A percentile compares a stretch with the other conserved stretches of the same genome.
These are phyloP conservation scores for Xylaria sp. DNA, from an alignment of 2,329 filamentous ascomycete species.

Conservation along the genomic window DNA sequence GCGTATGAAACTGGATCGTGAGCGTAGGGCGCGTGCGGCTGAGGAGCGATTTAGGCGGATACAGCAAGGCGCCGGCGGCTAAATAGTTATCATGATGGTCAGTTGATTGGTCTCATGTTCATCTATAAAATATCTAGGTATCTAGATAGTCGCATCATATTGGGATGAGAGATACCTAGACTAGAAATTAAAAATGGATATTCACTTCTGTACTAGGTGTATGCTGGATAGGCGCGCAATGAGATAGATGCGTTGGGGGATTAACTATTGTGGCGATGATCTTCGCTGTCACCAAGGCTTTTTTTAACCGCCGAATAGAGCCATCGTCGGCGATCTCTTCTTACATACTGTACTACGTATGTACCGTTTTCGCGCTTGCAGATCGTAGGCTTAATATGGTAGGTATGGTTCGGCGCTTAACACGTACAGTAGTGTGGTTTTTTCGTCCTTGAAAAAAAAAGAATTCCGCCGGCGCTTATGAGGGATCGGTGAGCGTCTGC, in stretches of 20 bases:
- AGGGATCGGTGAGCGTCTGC: neutral
- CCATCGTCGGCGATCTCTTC: slow-evolving; percentile 13
- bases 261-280: slow-evolving; percentile 36
- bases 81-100: slow-evolving; percentile 18
- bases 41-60: slow-evolving; percentile 84
- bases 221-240: neutral
- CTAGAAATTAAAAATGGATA: slow-evolving; percentile 16
- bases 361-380: slow-evolving; percentile 21
- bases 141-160: neutral
- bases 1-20: slow-evolving; percentile 83
- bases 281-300: neutral
- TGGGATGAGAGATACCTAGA: neutral
- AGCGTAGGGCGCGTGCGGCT: slow-evolving; percentile 88
- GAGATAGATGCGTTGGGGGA: neutral
- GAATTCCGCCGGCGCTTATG: neutral
- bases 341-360: neutral
- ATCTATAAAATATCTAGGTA: neutral
- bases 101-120: neutral
- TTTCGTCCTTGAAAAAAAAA: neutral
- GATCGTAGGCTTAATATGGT: neutral
- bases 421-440: neutral
- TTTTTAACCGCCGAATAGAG: slow-evolving; percentile 6
- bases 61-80: slow-evolving; percentile 56
- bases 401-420: slow-evolving; percentile 26
- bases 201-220: neutral